Evolutionary conservation across 495 filamentous ascomycete species (phyloP).

Genomic region (Lasiosphaeria miniovina): DNA sequence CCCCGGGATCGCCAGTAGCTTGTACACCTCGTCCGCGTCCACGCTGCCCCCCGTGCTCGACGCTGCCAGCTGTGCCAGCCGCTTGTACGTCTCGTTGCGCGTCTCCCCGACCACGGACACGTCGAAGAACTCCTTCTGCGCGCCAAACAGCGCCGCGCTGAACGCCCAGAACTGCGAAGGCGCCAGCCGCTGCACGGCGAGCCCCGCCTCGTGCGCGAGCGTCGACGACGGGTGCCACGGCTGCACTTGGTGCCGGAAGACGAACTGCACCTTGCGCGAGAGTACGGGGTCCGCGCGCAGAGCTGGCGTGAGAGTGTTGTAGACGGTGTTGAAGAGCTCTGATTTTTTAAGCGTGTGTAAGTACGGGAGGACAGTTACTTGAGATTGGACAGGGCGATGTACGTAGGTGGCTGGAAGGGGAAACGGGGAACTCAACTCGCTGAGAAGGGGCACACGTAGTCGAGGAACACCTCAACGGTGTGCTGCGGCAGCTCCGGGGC

Average conservation of each 20-base stretch:
- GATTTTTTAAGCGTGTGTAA: background rate
- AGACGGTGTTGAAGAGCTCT: constrained; percentile 60
- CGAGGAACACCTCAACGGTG: constrained; percentile 78
- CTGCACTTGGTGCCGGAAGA: constrained; percentile 90
- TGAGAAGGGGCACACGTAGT: constrained; percentile 78
- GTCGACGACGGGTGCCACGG: constrained; percentile 95
- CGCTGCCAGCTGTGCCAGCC: constrained; percentile 66
- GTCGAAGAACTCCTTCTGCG: constrained; percentile 75
- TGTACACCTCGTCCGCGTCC: constrained; percentile 60
- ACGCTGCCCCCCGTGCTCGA: constrained; percentile 53
- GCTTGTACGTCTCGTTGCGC: constrained; percentile 78
- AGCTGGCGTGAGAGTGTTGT: constrained; percentile 53
- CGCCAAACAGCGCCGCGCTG: constrained; percentile 65
- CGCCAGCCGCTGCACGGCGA: constrained; percentile 66
- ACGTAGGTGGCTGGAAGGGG: constrained; percentile 42
- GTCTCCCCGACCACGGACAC: constrained; percentile 75
- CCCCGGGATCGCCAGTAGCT: constrained; percentile 61
- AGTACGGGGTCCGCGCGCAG: constrained; percentile 55
- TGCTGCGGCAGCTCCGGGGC: constrained; percentile 50
- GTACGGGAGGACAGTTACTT: too few species aligned
- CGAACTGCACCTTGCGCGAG: constrained; percentile 58
- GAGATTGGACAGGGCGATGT: background rate
- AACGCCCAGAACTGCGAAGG: constrained; percentile 76
- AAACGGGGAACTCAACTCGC: constrained; percentile 20
- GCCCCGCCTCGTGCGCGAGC: constrained; percentile 79